Percentiles rank a stretch among this genome's conserved stretches.
phyloP scores from a whole-genome alignment of 805 yeast species.

The Phaffomyces thermotolerans region DNA sequence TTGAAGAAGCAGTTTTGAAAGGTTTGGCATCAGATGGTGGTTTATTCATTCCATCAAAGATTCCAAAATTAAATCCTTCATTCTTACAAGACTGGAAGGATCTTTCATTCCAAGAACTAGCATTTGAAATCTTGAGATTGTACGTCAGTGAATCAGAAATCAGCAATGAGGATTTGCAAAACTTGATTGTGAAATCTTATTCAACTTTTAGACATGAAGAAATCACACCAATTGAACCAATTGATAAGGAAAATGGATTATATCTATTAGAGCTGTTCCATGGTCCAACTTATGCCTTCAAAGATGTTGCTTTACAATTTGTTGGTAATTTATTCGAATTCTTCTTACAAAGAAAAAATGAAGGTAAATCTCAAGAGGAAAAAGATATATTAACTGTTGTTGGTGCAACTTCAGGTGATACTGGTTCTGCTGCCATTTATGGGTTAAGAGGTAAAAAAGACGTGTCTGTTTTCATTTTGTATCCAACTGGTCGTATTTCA shows the following conservation, averaged over 20 bases:
- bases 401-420: conserved; percentile 98
- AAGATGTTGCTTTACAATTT: conserved; percentile 97
- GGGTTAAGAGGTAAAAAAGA: conserved; percentile 96
- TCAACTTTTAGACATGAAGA: conserved; percentile 82
- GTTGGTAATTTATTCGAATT: conserved; percentile 95
- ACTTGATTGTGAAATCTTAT: conserved; percentile 64
- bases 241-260: conserved; percentile 50
- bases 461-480: conserved; percentile 92
- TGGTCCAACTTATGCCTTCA: conserved; percentile 98
- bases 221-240: conserved; percentile 76
- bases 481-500: conserved; percentile 96
- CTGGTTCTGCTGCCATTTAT: conserved; percentile 98
- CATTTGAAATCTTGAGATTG: conserved; percentile 75
- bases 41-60: conserved; percentile 76
- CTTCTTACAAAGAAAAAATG: conserved; percentile 73
- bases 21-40: conserved; percentile 98
- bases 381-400: conserved; percentile 89
- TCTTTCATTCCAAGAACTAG: conserved; percentile 76
- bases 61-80: conserved; percentile 55
- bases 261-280: conserved; percentile 90
- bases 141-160: conserved; percentile 73
- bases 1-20: conserved; percentile 76
- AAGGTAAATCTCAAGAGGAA: conserved; percentile 41
- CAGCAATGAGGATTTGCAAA: conserved; percentile 56
- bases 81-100: conserved; percentile 63